Base-by-base conservation (phyloP, 495 filamentous ascomycete genomes). In the Usnea hakonensis region DNA sequence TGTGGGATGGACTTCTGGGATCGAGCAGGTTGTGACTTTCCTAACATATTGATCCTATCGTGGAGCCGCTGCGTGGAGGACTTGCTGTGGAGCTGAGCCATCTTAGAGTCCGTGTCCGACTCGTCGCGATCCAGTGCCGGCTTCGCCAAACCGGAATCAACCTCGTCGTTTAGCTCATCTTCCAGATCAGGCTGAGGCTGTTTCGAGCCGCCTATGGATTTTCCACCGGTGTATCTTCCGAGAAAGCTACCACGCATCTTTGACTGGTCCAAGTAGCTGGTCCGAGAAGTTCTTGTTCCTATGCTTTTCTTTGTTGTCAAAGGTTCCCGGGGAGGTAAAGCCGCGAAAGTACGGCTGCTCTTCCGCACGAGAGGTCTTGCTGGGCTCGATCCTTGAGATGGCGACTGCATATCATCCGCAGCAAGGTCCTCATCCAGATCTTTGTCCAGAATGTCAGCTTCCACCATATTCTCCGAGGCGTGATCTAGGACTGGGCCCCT, bases 21-120 rank as follows among this genome's bases (percentile, higher is more conserved):
- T 52, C 87, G 78, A 36, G 86, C 78, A 50, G 87, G 77, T 67
- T 91, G 88, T 2, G 84, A 79, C 71, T 97, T 89, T 28, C 91
- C 91, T 23, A 98, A 81, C 84, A 93, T 90, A 69, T 86, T 93
- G 67, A 98, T 96, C 67, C 90, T 88, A 63, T 97, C 95, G 62
- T 95, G 89, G 21, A 98, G 79, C 13, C 87, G 80, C 70, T 97
- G 91, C 3, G 94, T 97, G 6, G 91, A 92, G 9, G 90, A 92
- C 69, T 94, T 95, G 74, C 83, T 91, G 71, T 95, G 90, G 8
- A 83, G 64, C 64, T 79, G 83, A 54, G 78, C 78, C 23, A 76
- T 77, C 48, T 60, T 72, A 36, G 63, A 61, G 21, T 76, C 74
- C 6, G 73, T 70, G 54, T 77, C 75, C 2, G 74, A 73, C 58